Conservation (phyloP, 2,329 filamentous ascomycete genomes). For the Talaromyces sp. region DNA sequence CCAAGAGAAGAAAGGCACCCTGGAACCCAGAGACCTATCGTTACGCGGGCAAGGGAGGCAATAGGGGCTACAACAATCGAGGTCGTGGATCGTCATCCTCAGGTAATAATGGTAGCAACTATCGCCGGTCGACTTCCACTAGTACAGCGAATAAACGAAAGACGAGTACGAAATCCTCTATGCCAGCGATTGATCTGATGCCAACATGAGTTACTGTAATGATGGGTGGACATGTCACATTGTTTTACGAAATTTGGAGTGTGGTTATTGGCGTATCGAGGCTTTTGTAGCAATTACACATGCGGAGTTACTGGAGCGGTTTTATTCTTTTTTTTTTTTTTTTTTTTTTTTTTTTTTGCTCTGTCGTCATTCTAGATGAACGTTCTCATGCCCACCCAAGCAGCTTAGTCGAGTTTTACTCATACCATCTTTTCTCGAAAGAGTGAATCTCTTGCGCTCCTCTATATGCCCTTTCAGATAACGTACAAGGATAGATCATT, state of each 20-base stretch:
- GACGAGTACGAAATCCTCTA: conserved; percentile 24
- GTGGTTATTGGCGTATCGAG: conserved; percentile 2
- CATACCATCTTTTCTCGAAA: too few relatives aligned
- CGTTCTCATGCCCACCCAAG: background rate
- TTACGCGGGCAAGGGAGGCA: background rate
- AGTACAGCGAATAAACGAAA: conserved; percentile 22
- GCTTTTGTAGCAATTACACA: background rate
- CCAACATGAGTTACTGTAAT: conserved; percentile 28
- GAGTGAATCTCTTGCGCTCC: background rate
- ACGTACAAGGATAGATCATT: conserved; percentile 23
- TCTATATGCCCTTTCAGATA: background rate
- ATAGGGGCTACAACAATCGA: conserved; percentile 2
- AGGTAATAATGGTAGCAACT: background rate
- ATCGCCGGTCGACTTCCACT: background rate
- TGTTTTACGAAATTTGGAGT: background rate
- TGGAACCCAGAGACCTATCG: background rate
- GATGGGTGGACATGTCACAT: background rate
- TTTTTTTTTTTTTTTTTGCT: background rate
- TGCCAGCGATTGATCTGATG: conserved; percentile 38
- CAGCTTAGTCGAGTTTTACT: background rate
- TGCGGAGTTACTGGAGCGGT: background rate
- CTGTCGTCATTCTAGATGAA: background rate
- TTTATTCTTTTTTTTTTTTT: background rate
- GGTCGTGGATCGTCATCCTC: conserved; percentile 3
- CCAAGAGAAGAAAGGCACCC: background rate